These are phyloP conservation scores for Phanerochaete carnosa DNA, from an alignment of 768 basidiomycete genomes.

Conservation along the genomic window DNA sequence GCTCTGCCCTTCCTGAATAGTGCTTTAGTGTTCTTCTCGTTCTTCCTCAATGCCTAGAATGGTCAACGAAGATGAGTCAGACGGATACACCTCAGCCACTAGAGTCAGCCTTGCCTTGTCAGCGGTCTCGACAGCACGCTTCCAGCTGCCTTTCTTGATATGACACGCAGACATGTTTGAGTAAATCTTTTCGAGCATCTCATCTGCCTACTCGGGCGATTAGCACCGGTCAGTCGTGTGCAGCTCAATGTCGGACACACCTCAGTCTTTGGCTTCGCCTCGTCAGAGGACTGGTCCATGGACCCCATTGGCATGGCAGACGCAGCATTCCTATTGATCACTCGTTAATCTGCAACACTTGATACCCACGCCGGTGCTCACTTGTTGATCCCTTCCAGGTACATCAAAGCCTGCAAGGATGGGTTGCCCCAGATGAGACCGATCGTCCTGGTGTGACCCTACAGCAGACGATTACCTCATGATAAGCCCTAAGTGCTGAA, in stretches of 20 bases:
- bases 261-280: conserved; percentile 61
- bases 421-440: not conserved
- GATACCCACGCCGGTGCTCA: conserved; percentile 29
- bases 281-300: conserved; percentile 18
- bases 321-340: conserved; percentile 15
- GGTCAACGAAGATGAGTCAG: not conserved
- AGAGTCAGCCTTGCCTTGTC: conserved; percentile 51
- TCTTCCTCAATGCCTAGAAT: conserved; percentile 66
- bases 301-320: conserved; percentile 17
- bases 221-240: not conserved
- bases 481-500: conserved; percentile 65
- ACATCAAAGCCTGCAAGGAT: conserved; percentile 53
- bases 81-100: not conserved
- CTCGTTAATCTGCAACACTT: not conserved
- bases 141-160: conserved; percentile 77
- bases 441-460: not conserved
- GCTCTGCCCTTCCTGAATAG: conserved; percentile 82
- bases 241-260: conserved; percentile 30
- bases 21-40: conserved; percentile 74
- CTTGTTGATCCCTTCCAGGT: conserved; percentile 77
- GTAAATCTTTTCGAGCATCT: conserved; percentile 77
- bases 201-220: conserved; percentile 51
- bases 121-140: conserved; percentile 75
- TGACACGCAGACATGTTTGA: conserved; percentile 86
- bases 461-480: conserved; percentile 47